phyloP scores from a whole-genome alignment of 345 rosid species.

The Arabidopsis arenosa region DNA sequence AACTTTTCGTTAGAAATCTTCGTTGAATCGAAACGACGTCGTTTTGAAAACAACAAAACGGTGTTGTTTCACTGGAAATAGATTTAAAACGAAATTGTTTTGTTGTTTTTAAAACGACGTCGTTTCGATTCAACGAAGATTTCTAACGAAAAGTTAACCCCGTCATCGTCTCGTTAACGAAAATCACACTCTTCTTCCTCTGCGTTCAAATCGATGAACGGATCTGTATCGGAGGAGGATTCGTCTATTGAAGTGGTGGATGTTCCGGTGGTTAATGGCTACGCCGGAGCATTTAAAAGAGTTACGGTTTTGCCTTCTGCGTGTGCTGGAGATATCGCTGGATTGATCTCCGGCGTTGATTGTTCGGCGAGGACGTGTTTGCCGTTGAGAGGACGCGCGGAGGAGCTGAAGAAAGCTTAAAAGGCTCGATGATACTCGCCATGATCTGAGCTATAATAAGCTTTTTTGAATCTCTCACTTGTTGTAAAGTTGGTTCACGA shows the following conservation, averaged over 20 bases:
- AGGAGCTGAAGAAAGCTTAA: constrained; percentile 63
- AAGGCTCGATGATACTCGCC: constrained; percentile 25
- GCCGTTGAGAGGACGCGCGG: constrained; percentile 60
- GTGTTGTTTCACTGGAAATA: no score
- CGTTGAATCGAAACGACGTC: no score
- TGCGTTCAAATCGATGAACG: constrained; percentile 36
- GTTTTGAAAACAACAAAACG: no score
- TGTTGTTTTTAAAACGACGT: no score
- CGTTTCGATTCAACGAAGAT: no score
- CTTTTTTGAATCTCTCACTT: not conserved
- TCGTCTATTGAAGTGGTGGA: constrained; percentile 63
- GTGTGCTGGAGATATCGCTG: constrained; percentile 46
- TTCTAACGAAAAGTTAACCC: no score
- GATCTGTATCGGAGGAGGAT: constrained; percentile 47
- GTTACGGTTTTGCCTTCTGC: constrained; percentile 42
- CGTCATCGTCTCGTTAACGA: no score
- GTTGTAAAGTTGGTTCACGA: not conserved
- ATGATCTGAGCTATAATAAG: no score
- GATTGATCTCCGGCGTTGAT: constrained; percentile 63
- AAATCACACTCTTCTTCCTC: constrained; percentile 65
- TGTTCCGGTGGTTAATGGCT: constrained; percentile 42
- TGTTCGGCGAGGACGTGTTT: constrained; percentile 65
- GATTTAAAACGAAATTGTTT: no score
- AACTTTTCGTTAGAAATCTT: no score
- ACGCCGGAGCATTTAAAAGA: constrained; percentile 47